Evolutionary conservation across 75 land plant genomes (phyloP).

Genomic region (Isoetes taiwanensis): DNA sequence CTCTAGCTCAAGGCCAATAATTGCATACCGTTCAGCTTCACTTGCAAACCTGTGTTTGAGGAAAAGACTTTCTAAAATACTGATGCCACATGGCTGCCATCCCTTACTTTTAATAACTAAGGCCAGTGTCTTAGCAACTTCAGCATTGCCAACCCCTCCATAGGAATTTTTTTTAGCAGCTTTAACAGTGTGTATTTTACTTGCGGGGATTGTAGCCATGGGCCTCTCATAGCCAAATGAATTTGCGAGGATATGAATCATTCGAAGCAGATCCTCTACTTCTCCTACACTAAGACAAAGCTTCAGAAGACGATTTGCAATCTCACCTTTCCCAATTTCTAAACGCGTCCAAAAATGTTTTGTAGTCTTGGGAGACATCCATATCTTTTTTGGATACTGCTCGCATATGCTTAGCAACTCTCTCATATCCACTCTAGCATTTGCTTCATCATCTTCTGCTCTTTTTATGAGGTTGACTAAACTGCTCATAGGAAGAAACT

Average conservation of each 20-base stretch:
- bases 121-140: conserved; percentile 10
- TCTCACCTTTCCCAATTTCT: no score
- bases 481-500: no score
- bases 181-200: neutral
- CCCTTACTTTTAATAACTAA: conserved; percentile 1
- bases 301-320: neutral
- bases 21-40: conserved; percentile 3
- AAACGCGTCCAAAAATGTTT: no score
- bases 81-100: conserved; percentile 11
- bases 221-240: no score
- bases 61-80: neutral
- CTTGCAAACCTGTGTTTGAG: neutral
- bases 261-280: conserved; percentile 1
- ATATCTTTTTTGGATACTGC: neutral
- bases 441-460: neutral
- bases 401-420: conserved; percentile 1
- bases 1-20: conserved; percentile 7
- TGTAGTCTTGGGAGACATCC: neutral
- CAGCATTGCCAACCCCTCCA: conserved; percentile 1
- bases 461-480: no score
- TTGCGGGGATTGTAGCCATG: no score
- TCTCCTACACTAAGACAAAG: conserved; percentile 2
- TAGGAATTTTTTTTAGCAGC: no score
- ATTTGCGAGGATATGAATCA: conserved; percentile 4
- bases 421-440: neutral